Evolutionary conservation across 768 basidiomycete species (phyloP), one percentile per base, ranked within the genome.

Genomic region (Boletellus emodensis): DNA sequence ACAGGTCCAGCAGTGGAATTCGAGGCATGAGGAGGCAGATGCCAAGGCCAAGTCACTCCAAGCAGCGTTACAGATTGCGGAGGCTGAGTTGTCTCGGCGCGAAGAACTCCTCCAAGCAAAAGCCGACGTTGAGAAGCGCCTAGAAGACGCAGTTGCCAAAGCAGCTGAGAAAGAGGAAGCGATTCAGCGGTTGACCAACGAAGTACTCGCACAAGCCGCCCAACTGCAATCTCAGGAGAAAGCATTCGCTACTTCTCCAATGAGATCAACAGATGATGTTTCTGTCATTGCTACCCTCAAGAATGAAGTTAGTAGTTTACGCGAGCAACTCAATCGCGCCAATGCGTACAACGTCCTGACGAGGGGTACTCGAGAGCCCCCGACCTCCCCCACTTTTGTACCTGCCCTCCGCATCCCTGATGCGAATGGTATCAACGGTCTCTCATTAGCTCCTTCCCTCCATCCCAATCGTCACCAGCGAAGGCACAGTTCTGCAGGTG

Each of bases 311-410:
- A 85, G 87, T 70, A 86, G 74, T 60, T 79, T 98, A 28, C 90
- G 93, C 52, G 96, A 99, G 64, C 95, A 98, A 65, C 83, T 98
- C 56, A 94, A 94, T 60, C 84, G 95, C 30, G 84, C 92, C n/a
- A 93, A 94, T 63, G 92, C 96, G 9, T 80, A 96, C 59, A 91
- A 93, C 59, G 79, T 82, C 14, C 78, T 96, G 44, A 94, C 91
- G 11, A 82, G 85, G 56, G 83, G 86, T 28, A 67, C 79, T 38
- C 83, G 85, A 34, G 84, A 90, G 15, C 82, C 84, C 18, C 88
- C 89, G 4, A 72, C 83, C 20, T 93, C 91, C 3, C 93, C 94
- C 1, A 90, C 90, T 4, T 94, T 94, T 56, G 84, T 87, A 9
- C 90, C 94, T 39, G 79, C 79, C 32, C 75, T 94, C 40, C 85